Base-by-base conservation (phyloP, 225 moss, liverwort and hornwort species). In the Pseudoscleropodium purum region DNA sequence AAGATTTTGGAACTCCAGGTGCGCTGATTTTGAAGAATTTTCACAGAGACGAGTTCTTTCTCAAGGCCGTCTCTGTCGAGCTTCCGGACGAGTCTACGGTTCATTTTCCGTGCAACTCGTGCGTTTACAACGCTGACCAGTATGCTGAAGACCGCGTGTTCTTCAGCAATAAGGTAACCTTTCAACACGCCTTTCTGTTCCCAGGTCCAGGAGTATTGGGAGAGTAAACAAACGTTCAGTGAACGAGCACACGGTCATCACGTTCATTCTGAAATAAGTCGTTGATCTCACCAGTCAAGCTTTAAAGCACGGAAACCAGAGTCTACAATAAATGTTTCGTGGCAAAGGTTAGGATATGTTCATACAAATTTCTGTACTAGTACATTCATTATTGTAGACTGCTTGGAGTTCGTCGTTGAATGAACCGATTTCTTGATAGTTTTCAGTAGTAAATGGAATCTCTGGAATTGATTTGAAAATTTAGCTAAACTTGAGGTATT, bases 41-140 rank as follows among this genome's bases (percentile, higher is more conserved):
- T 60, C 96, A 95, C 78, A 94, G 92, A 59, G 95, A 94, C 87
- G 97, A 95, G 92, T 96, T 97, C 87, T 91, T 94, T 79, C 91
- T 97, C 73, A 95, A 94, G 89, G 91, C 92, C 65, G 81, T 96
- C 86, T 91, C 93, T 81, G 83, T 96, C 43, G 57, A 88, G 65
- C 94, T 91, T 47, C 89, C 91, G 17, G 85, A 91, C 68, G 85
- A 79, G 66, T 85, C 89, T 41, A 81, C 57, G 79, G 85, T 95
- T 85, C 91, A 95, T 91, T 97, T 97, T 84, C 95, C 92, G 74
- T 96, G 96, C 84, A 73, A 94, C 89, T 97, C 97, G 39, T 95
- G 96, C 89, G 89, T 97, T 67, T 95, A 97, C 47, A 92, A 93
- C 60, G 80, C 81, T 37, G 89, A 91, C 81, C 91, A 90, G 47